Percentiles rank a stretch among this genome's conserved stretches.
phyloP scores from a whole-genome alignment of 148 eudicot genomes.

The Chenopodium suecicum region DNA sequence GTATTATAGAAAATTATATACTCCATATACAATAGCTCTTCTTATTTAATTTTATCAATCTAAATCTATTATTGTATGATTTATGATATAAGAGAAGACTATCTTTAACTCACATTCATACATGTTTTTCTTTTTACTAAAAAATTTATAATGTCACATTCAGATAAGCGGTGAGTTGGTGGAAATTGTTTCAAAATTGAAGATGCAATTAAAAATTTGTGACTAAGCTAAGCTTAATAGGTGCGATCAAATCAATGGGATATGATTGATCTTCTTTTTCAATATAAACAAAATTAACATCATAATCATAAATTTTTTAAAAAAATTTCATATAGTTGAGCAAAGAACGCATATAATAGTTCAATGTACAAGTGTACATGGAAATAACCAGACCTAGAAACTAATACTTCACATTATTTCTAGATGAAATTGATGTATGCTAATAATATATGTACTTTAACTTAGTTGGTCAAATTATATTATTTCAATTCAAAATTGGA shows the following conservation, averaged over 20 bases:
- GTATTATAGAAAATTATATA: too few species aligned
- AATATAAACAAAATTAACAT: background rate
- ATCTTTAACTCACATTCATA: too few species aligned
- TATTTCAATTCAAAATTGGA: background rate
- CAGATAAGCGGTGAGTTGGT: background rate
- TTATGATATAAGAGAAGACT: too few species aligned
- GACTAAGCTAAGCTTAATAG: background rate
- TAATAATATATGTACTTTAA: background rate
- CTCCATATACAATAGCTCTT: too few species aligned
- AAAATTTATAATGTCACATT: background rate
- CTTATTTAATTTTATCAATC: too few species aligned
- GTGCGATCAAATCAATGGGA: background rate
- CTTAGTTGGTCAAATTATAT: background rate
- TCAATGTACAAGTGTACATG: background rate
- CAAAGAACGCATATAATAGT: background rate
- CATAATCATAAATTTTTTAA: background rate
- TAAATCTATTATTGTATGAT: too few species aligned
- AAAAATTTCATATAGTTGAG: background rate
- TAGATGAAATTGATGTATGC: background rate
- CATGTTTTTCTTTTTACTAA: too few species aligned
- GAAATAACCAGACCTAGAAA: background rate
- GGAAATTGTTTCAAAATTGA: background rate
- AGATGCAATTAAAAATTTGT: background rate
- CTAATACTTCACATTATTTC: background rate
- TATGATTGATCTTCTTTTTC: background rate